Conservation (phyloP, 2,329 filamentous ascomycete genomes). For the Pseudocercospora musae region DNA sequence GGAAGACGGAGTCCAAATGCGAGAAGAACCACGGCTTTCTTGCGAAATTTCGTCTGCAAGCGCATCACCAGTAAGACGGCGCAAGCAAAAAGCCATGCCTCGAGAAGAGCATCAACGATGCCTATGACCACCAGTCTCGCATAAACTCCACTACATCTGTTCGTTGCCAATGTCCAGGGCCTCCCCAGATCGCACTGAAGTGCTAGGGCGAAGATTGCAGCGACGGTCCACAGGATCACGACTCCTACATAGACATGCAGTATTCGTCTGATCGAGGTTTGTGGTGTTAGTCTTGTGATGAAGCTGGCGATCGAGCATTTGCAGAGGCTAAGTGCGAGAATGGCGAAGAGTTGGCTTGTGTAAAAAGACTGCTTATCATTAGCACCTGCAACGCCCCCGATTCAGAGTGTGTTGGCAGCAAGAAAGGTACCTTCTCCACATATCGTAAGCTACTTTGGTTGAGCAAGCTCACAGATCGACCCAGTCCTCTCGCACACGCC, state of each 20-base stretch:
- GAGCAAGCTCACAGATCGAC: slow-evolving; percentile 13
- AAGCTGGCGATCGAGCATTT: slow-evolving; percentile 20
- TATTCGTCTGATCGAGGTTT: slow-evolving; percentile 11
- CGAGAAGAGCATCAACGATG: slow-evolving; percentile 14
- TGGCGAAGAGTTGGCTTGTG: slow-evolving; percentile 17
- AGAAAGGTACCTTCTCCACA: slow-evolving; percentile 10
- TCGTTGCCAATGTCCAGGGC: slow-evolving; percentile 13
- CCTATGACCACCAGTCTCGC: slow-evolving; percentile 8
- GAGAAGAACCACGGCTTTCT: slow-evolving; percentile 16
- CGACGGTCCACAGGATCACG: slow-evolving; percentile 14
- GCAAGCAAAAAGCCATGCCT: slow-evolving; percentile 12
- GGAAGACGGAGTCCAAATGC: slow-evolving; percentile 18
- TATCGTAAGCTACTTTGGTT: not conserved
- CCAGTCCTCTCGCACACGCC: slow-evolving; percentile 20
- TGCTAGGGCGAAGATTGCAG: slow-evolving; percentile 16
- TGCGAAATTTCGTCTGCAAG: slow-evolving; percentile 11
- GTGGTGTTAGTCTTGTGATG: slow-evolving; percentile 19
- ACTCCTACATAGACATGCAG: slow-evolving; percentile 11
- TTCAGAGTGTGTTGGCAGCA: not conserved
- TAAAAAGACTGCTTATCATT: slow-evolving; percentile 13
- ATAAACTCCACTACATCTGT: slow-evolving; percentile 5
- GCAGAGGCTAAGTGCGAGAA: slow-evolving; percentile 14
- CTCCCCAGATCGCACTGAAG: slow-evolving; percentile 15
- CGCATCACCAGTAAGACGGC: slow-evolving; percentile 13
- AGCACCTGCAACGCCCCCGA: not conserved